Evolutionary conservation across 345 rosid genomes (phyloP).

Genomic region (Bruguiera gymnorhiza): DNA sequence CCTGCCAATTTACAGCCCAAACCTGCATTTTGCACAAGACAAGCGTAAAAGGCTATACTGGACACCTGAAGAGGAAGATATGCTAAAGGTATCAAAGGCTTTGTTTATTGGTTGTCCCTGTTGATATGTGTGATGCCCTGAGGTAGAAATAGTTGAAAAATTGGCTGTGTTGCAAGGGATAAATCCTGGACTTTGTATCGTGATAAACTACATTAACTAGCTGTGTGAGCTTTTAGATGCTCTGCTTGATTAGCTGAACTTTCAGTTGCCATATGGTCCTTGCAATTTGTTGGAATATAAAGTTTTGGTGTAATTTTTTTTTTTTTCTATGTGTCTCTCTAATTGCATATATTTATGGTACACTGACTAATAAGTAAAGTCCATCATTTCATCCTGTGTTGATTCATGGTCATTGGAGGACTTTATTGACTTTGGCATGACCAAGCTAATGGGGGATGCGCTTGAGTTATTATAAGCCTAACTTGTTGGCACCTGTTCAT

Average conservation of each 20-base stretch:
- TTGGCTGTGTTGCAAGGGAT: too few relatives aligned
- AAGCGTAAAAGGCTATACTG: slow-evolving; percentile 34
- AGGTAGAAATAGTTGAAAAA: background rate
- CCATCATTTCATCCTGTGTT: background rate
- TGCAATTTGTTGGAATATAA: too few relatives aligned
- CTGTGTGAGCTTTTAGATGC: too few relatives aligned
- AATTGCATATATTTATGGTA: background rate
- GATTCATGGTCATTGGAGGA: background rate
- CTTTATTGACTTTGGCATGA: background rate
- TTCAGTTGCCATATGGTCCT: too few relatives aligned
- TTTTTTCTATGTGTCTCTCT: background rate
- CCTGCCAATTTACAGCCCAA: slow-evolving; percentile 17
- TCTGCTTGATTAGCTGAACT: background rate
- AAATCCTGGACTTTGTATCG: background rate
- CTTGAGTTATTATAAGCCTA: background rate
- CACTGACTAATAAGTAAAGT: background rate
- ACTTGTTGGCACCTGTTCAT: background rate
- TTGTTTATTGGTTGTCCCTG: background rate
- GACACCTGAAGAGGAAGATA: slow-evolving; percentile 42
- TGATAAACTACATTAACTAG: background rate
- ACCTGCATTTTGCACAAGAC: slow-evolving; percentile 15
- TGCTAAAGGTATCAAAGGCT: slow-evolving; percentile 33
- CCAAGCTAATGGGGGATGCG: background rate
- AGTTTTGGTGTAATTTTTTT: background rate
- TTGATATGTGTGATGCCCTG: background rate